Base-by-base conservation (phyloP, 176 grass and related monocot species). In the Ananas comosus region DNA sequence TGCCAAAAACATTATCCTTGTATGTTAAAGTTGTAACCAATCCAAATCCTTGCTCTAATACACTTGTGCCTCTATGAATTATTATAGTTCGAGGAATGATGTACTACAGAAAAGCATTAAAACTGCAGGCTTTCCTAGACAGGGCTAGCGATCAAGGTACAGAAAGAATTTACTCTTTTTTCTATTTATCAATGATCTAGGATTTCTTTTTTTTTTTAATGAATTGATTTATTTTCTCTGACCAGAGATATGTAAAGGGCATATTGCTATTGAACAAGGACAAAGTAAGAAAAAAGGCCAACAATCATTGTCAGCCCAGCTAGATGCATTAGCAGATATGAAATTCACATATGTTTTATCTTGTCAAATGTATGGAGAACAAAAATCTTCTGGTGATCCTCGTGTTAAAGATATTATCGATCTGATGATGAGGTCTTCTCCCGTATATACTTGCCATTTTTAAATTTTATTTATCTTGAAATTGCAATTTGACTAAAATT, bases 341-440 rank as follows among this genome's bases (percentile, higher is more conserved):
- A 96, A 96, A 87, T 96, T 96, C 83, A 87, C 86, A 49, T 96
- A 87, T 80, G 79, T 96, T 64, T 82, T 96, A 64, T 96, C 88
- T 76, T 96, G 92, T 73, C 92, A 96, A 67, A 83, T 87, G 72
- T 96, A 91, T 71, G 88, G 88, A 61, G 86, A 86, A 68, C 92
- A 96, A 58, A 96, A 92, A 80, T 82, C 84, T 49, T 71, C 73
- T 67, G 88, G 92, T 68, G 83, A 96, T 83, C 81, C 86, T 64
- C 88, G 67, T 87, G 88, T 88, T 70, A 72, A 87, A 74, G 92
- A 96, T 74, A 92, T 96, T 69, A 89, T 96, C 73, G 92, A 96
- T 83, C 77, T 96, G 29, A 89, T 96, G 92, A 76, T 80, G 66
- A 89, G 86, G 92, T 96, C 83, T 73, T 9, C 2, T 67, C 78